Conservation (phyloP, 129 eudicot genomes). For the Flaveria brownii region DNA sequence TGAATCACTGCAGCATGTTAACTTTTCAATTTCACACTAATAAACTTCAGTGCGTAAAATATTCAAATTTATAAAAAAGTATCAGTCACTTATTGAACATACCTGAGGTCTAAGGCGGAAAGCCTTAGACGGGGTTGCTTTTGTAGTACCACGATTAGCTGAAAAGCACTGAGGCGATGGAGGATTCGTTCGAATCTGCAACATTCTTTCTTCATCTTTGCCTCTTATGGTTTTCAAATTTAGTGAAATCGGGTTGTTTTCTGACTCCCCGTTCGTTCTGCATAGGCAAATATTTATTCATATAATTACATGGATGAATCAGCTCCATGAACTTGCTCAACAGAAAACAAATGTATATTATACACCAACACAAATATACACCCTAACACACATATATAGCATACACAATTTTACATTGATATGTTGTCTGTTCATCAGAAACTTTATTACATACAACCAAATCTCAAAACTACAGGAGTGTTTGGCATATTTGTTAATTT, state of each 20-base stretch:
- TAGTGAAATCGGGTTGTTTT: slow-evolving; percentile 60
- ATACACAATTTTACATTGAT: background rate
- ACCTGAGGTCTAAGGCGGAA: slow-evolving; percentile 36
- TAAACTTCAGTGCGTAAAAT: background rate
- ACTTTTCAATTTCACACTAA: background rate
- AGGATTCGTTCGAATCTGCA: slow-evolving; percentile 79
- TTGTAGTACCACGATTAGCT: slow-evolving; percentile 44
- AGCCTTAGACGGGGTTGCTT: slow-evolving; percentile 28
- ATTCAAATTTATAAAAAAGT: background rate
- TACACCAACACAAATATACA: background rate
- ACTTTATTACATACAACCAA: background rate
- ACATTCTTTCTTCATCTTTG: slow-evolving; percentile 42
- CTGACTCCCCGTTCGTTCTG: slow-evolving; percentile 62
- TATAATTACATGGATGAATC: background rate
- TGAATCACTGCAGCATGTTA: background rate
- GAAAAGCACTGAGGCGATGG: slow-evolving; percentile 97
- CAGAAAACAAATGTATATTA: background rate
- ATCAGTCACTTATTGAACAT: background rate
- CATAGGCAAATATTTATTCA: background rate
- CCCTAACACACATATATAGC: no score
- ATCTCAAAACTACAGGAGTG: background rate
- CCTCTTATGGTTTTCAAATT: slow-evolving; percentile 54
- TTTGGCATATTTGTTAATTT: background rate
- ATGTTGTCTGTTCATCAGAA: no score
- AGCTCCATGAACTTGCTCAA: background rate